Conservation (phyloP, 2,329 filamentous ascomycete genomes). For the Xylariales sp. region DNA sequence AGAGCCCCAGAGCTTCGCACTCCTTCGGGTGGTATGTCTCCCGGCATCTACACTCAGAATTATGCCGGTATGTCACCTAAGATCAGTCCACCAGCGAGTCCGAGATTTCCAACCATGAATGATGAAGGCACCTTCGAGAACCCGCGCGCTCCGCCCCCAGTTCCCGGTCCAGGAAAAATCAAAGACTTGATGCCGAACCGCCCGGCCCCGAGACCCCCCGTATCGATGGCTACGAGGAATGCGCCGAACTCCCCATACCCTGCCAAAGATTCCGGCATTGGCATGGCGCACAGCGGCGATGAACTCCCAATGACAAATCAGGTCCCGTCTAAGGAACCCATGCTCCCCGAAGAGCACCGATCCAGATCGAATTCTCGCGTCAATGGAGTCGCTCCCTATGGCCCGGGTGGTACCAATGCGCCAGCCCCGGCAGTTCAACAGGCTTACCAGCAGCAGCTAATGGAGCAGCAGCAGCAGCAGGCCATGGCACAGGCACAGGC, state of each 20-base stretch:
- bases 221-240: constrained; percentile 52
- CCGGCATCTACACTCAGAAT: constrained; percentile 49
- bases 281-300: constrained; percentile 54
- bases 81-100: constrained; percentile 76
- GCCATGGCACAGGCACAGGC: constrained; percentile 77
- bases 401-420: constrained; percentile 38
- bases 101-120: constrained; percentile 79
- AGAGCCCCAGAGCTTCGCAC: constrained; percentile 52
- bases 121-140: constrained; percentile 96
- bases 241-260: constrained; percentile 53
- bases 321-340: constrained; percentile 44
- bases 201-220: constrained; percentile 83
- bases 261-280: constrained; percentile 60
- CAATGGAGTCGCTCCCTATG: constrained; percentile 48
- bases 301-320: constrained; percentile 46
- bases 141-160: constrained; percentile 82
- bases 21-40: constrained; percentile 41
- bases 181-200: constrained; percentile 70
- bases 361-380: constrained; percentile 65
- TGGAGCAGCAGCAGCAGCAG: constrained; percentile 83
- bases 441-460: constrained; percentile 57
- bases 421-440: constrained; percentile 36
- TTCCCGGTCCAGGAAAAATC: constrained; percentile 47
- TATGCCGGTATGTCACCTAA: constrained; percentile 58
- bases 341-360: constrained; percentile 63